These are phyloP conservation scores for Clarkia xantiana DNA, from an alignment of 345 rosid species.

Conservation along the genomic window DNA sequence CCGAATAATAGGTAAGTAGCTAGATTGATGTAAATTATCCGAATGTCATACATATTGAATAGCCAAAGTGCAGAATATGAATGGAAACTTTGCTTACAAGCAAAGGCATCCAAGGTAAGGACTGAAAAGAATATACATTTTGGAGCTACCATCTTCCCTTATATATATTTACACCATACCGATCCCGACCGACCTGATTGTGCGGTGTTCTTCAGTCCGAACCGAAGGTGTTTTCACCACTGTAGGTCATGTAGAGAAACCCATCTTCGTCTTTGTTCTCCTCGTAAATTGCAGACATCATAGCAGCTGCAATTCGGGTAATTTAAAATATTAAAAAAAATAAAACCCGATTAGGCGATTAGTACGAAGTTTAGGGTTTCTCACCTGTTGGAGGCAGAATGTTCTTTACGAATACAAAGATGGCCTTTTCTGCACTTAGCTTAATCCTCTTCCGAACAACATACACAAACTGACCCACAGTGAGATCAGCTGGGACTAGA, in stretches of 20 bases:
- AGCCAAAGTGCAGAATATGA: no score
- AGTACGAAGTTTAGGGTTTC: slow-evolving; percentile 5
- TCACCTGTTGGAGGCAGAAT: slow-evolving; percentile 65
- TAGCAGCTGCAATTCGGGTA: slow-evolving; percentile 40
- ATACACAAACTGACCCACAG: slow-evolving; percentile 73
- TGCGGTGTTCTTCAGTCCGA: slow-evolving; percentile 11
- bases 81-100: no score
- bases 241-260: slow-evolving; percentile 95
- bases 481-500: slow-evolving; percentile 74
- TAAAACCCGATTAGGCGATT: no score
- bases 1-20: no score
- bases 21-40: no score
- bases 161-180: no score
- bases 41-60: no score
- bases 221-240: slow-evolving; percentile 96
- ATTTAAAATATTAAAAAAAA: no score
- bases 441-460: slow-evolving; percentile 81
- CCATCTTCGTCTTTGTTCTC: slow-evolving; percentile 98
- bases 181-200: no score
- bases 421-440: slow-evolving; percentile 81
- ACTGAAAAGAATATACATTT: no score
- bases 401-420: slow-evolving; percentile 64
- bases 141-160: no score
- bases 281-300: slow-evolving; percentile 91
- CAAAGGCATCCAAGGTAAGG: no score